phyloP scores from a whole-genome alignment of 352 stramenopile species.

The Pythium vanterpoolii region DNA sequence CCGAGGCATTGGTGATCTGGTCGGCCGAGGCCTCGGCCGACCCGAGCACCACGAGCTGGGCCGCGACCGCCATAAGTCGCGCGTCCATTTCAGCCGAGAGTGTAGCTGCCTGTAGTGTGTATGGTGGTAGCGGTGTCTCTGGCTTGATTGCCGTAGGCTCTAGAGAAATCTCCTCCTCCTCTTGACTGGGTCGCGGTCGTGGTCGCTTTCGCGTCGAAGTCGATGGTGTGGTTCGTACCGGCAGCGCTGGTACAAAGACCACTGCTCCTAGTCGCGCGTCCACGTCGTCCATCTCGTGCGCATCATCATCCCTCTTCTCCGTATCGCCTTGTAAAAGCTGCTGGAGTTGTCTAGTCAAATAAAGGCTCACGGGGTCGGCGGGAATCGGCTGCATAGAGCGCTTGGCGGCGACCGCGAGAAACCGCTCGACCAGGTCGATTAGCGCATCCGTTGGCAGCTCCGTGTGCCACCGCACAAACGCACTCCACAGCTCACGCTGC shows the following conservation, averaged over 20 bases:
- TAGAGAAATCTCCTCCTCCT: not conserved
- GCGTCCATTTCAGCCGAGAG: conserved; percentile 36
- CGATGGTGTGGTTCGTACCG: not conserved
- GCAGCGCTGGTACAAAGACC: not conserved
- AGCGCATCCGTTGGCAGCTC: not conserved
- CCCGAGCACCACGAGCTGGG: conserved; percentile 42
- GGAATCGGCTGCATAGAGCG: not conserved
- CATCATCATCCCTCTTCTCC: not conserved
- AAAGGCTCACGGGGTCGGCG: conserved; percentile 13
- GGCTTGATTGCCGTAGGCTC: not conserved
- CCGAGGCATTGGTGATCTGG: conserved; percentile 24
- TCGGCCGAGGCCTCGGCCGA: conserved; percentile 29
- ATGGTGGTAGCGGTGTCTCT: not conserved
- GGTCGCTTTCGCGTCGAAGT: not conserved
- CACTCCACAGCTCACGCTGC: conserved; percentile 64
- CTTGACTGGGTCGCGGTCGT: not conserved
- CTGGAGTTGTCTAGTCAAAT: conserved; percentile 9
- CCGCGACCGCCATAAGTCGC: conserved; percentile 35
- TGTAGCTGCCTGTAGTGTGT: not conserved
- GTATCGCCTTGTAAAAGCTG: not conserved
- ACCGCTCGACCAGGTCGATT: conserved; percentile 9
- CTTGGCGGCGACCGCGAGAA: conserved; percentile 3
- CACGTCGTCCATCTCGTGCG: not conserved
- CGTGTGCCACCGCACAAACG: conserved; percentile 25
- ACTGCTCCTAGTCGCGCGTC: not conserved